Base-by-base conservation (phyloP, 148 eudicot genomes). In the Salicornia ramosissima region DNA sequence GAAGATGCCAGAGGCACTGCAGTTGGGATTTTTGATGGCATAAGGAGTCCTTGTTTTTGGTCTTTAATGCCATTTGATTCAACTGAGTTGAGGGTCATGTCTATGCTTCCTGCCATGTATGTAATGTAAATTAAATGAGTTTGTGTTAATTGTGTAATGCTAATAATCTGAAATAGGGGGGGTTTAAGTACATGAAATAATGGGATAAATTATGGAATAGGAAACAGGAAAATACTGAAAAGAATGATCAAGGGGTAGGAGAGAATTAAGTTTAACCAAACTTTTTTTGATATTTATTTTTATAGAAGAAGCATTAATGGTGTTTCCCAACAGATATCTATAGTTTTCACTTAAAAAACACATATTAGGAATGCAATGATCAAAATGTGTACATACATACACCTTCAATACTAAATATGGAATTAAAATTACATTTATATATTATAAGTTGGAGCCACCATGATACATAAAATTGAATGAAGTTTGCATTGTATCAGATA, bases 191-290 rank as follows among this genome's bases (percentile, higher is more conserved):
- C 55, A 67, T 43, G 21, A 68, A 21, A 62, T 53, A 31, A 19
- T 69, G 31, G 10, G 40, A 63, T 80, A 24, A 67, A 77, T 59
- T 75, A 81, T 61, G 77, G 51, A 33, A 67, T 81, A 76, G 1
- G 79, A 69, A 71, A 71, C 42, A 40, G 30, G 46, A 11, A 67
- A 78, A 81, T 74, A 55, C 75, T 71, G 64, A 76, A 76, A 76
- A 76, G 77, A 73, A 81, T 81, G 84, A 81, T 68, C 77, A 71
- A 50, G 40, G 72, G 55, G 75, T 81, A 81, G 84, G 84, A 81
- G 77, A 71, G 79, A 71, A 77, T 78, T 81, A 81, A 81, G 84
- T 81, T 55, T 67, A 57, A 76, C 79, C 79, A 76, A 76, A 70
- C 74, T 64, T 64, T 75, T 30, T 69, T 70, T 64, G 74, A 62